Conservation (phyloP, 345 rosid species). For the Populus alba region DNA sequence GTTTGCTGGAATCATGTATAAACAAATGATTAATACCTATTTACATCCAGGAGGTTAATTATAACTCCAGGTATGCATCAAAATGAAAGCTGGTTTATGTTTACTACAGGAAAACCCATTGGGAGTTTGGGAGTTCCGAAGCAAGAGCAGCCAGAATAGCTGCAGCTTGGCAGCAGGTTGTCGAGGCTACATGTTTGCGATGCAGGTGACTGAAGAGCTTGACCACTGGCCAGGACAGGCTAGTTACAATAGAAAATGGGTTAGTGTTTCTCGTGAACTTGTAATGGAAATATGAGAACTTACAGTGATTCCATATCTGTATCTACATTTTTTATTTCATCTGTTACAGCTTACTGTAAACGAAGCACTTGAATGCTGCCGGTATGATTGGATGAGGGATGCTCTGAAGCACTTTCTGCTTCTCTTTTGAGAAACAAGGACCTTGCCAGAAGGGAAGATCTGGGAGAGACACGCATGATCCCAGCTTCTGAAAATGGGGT, state of each 20-base stretch:
- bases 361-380: slow-evolving; percentile 60
- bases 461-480: slow-evolving; percentile 1
- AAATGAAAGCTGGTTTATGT: neutral
- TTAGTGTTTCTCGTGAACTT: slow-evolving; percentile 13
- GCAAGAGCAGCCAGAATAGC: slow-evolving; percentile 53
- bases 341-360: slow-evolving; percentile 44
- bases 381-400: slow-evolving; percentile 82
- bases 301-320: neutral
- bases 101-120: slow-evolving; percentile 55
- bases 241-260: slow-evolving; percentile 65
- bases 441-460: neutral
- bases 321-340: neutral
- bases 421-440: slow-evolving; percentile 19
- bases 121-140: slow-evolving; percentile 66
- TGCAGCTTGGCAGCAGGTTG: slow-evolving; percentile 52
- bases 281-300: neutral
- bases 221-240: slow-evolving; percentile 74
- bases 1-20: neutral
- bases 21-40: neutral
- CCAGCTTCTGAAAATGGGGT: slow-evolving; percentile 1
- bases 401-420: slow-evolving; percentile 55
- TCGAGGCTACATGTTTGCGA: slow-evolving; percentile 69
- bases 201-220: slow-evolving; percentile 81
- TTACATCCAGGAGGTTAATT: neutral
- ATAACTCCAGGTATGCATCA: neutral